Base-by-base conservation (phyloP, 148 eudicot genomes). In the Camellia sinensis region DNA sequence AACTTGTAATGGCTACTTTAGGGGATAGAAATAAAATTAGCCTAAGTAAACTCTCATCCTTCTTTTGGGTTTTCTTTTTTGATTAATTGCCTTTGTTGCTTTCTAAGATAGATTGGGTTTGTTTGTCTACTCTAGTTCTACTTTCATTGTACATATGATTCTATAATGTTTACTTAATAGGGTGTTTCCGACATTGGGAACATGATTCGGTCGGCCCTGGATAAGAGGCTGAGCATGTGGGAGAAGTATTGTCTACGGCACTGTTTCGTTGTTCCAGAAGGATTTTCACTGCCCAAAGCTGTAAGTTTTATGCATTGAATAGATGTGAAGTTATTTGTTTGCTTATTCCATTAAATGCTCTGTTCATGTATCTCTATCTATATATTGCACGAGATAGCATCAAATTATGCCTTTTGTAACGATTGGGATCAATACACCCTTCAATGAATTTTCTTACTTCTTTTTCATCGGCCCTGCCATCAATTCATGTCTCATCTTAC, bases 241-340 rank as follows among this genome's bases (percentile, higher is more conserved):
- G 96, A 95, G 86, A 87, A 84, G 79, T 95, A 90, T 72, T 91
- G 94, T 74, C 87, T 91, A 54, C 82, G 81, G 45, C 88, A 88
- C 52, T 89, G 92, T 86, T 95, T 93, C 66, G 68, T 75, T 71
- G 89, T 91, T 15, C 98, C 98, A 1, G 83, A 83, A 74, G 91
- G 92, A 44, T 92, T 94, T 83, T 81, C 86, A 15, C 75, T 94
- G 62, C 90, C 93, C 54, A 85, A 85, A 72, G 76, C 77, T 77
- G 97, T 92, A 87, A 68, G 87, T 79, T 78, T 17, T 68, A 45
- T 40, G 13, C 5, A 37, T 15, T 17, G 1, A 15, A 7, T 72
- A n/a, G 75, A 8, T 72, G 10, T 50, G 14, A 13, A 52, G 40
- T 63, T 76, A 18, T 43, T 13, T 10, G 6, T 48, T 3, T 70